Evolutionary conservation across 169 alveolate genomes (phyloP), one percentile per base, ranked within the genome.

Genomic region (Plasmodium sp.): DNA sequence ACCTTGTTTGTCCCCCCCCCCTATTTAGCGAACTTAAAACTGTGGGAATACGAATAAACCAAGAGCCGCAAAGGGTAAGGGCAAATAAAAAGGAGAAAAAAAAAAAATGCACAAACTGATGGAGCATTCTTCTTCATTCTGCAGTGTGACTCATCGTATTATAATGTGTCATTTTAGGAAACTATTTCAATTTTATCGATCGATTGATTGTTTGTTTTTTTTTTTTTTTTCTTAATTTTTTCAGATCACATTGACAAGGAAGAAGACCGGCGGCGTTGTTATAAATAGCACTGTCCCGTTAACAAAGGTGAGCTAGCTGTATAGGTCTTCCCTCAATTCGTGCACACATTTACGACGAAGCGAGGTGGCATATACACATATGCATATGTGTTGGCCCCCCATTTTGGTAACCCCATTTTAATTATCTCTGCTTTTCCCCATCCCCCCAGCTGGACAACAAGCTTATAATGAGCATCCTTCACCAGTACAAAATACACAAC

Each of bases 41-140:
- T 2, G 98, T 99, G 73, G 99, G 99, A 14, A 99, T 99, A 48
- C 95, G 99, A 84, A 98, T 99, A 34, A 99, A 99, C 97, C 98
- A 98, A 91, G 94, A 97, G 51, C 99, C 99, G 16, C 99, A 99
- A 22, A 97, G 99, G 83, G 94, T 90, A 56, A 43, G 22, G 16
- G 14, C 9, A 27, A 62, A 62, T 22, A 62, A 22, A 62, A 62
- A 62, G 36, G 39, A 27, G 75, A 62, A 27, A 62, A n/a, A 62
- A n/a, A 62, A 62, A 62, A 62, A 62, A 62, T 12, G 75, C 14
- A 16, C 31, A 27, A 62, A 62, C 2, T n/a, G 75, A 62, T 18
- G 33, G 22, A 75, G 22, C n/a, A 75, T 75, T 41, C 1, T n/a
- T 62, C 31, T 18, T 62, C 34, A 62, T 62, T n/a, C 75, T 62